Evolutionary conservation across 2,329 filamentous ascomycete species (phyloP).

Genomic region (Trichoderma semiorbis): DNA sequence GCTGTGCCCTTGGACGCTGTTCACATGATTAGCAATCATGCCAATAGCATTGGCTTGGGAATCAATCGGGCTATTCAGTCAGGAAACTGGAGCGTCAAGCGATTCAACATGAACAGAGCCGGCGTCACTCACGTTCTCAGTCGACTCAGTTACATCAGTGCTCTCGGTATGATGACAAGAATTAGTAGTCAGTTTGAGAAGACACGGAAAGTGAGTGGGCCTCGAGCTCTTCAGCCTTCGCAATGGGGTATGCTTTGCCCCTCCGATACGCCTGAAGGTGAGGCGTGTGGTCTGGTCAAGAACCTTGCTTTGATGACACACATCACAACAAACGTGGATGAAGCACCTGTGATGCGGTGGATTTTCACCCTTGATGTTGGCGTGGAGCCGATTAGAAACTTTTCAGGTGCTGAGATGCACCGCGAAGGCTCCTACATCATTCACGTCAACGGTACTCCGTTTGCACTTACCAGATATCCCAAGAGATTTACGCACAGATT

Average conservation of each 20-base stretch:
- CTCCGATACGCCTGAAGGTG: constrained; percentile 96
- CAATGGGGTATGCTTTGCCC: constrained; percentile 98
- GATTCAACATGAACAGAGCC: constrained; percentile 97
- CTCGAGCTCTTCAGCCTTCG: constrained; percentile 91
- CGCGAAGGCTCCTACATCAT: constrained; percentile 80
- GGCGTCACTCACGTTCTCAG: constrained; percentile 96
- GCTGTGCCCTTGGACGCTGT: constrained; percentile 85
- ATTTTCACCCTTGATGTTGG: constrained; percentile 84
- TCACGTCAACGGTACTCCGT: constrained; percentile 91
- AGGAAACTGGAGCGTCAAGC: constrained; percentile 95
- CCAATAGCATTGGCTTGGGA: constrained; percentile 82
- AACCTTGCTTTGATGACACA: constrained; percentile 98
- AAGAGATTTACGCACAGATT: constrained; percentile 84
- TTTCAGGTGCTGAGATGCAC: constrained; percentile 80
- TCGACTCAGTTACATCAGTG: constrained; percentile 91
- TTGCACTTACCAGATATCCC: constrained; percentile 80
- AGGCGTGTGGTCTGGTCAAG: constrained; percentile 96
- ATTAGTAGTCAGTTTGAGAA: constrained; percentile 99
- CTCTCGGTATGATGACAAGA: constrained; percentile 98
- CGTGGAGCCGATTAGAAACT: constrained; percentile 69
- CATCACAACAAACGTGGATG: constrained; percentile 94
- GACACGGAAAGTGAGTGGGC: constrained; percentile 92
- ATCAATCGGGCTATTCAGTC: constrained; percentile 97
- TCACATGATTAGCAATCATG: constrained; percentile 77
- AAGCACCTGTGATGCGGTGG: constrained; percentile 81